A percentile compares a stretch with the other conserved stretches of the same genome.
phyloP scores from a whole-genome alignment of 768 basidiomycete species.

The Lactarius hatsudake region DNA sequence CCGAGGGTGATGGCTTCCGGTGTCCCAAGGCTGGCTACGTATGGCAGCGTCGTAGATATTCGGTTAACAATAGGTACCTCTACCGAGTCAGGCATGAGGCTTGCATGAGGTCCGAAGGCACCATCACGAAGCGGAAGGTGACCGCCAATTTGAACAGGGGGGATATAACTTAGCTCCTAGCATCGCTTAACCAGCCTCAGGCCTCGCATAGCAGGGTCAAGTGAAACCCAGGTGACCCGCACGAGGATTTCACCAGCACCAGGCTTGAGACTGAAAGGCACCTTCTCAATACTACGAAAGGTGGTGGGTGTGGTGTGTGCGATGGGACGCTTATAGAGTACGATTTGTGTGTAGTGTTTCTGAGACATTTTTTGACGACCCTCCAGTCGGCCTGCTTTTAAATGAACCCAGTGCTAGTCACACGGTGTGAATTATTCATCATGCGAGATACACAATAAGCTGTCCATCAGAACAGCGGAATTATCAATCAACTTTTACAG shows the following conservation, averaged over 20 bases:
- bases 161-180: slow-evolving; percentile 73
- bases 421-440: neutral
- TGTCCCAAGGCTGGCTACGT: neutral
- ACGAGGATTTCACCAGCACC: slow-evolving; percentile 60
- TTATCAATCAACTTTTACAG: slow-evolving; percentile 7
- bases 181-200: slow-evolving; percentile 75
- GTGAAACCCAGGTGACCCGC: slow-evolving; percentile 70
- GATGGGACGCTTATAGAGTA: slow-evolving; percentile 72
- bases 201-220: slow-evolving; percentile 92
- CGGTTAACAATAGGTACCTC: neutral
- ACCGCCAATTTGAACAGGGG: slow-evolving; percentile 47
- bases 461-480: neutral
- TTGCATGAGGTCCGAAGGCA: neutral
- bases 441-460: neutral
- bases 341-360: slow-evolving; percentile 56
- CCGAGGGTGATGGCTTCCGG: neutral
- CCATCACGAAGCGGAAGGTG: slow-evolving; percentile 29
- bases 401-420: neutral
- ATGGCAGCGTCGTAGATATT: neutral
- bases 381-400: neutral
- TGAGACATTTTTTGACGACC: slow-evolving; percentile 12
- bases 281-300: slow-evolving; percentile 59
- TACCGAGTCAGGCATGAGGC: neutral
- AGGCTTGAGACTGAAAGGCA: slow-evolving; percentile 53
- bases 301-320: slow-evolving; percentile 69